These are phyloP conservation scores for Trypanosoma mega DNA, from an alignment of 208 protist genomes.

Conservation along the genomic window DNA sequence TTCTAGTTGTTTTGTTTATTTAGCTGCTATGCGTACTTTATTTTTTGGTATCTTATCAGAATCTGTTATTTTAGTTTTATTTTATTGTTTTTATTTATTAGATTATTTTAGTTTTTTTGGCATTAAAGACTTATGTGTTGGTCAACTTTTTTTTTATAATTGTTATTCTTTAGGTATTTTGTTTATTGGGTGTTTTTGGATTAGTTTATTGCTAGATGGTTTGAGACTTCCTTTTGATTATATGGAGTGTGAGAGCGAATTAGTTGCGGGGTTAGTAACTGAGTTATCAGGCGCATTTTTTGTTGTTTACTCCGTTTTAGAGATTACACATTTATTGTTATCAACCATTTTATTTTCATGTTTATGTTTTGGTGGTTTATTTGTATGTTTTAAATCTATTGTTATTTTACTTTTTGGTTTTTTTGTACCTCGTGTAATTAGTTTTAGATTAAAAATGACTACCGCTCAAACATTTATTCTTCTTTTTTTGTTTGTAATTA, in stretches of 20 bases:
- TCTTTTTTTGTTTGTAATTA: constrained; percentile 71
- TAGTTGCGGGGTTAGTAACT: constrained; percentile 80
- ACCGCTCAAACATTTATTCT: constrained; percentile 83
- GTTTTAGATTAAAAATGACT: constrained; percentile 84
- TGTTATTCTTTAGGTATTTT: constrained; percentile 59
- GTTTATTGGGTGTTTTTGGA: constrained; percentile 78
- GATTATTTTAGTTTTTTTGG: constrained; percentile 85
- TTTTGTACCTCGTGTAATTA: constrained; percentile 77
- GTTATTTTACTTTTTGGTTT: constrained; percentile 66
- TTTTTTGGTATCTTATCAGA: constrained; percentile 84
- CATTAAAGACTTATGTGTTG: constrained; percentile 81
- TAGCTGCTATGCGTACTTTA: constrained; percentile 73
- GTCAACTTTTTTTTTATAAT: constrained; percentile 69
- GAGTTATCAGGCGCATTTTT: constrained; percentile 86
- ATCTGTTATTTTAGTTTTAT: constrained; percentile 65
- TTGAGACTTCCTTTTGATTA: constrained; percentile 85
- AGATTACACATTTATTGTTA: constrained; percentile 78
- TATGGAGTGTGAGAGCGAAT: constrained; percentile 88
- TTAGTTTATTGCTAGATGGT: constrained; percentile 63
- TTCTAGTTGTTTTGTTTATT: constrained; percentile 84
- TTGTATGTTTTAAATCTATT: constrained; percentile 88
- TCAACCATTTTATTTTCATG: constrained; percentile 64
- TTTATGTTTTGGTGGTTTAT: constrained; percentile 81
- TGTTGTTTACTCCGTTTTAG: constrained; percentile 83
- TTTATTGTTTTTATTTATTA: constrained; percentile 64